A percentile compares a stretch with the other conserved stretches of the same genome.
These are phyloP conservation scores for Lasiosphaeris hirsuta DNA, from an alignment of 495 filamentous ascomycete species.

Conservation along the genomic window DNA sequence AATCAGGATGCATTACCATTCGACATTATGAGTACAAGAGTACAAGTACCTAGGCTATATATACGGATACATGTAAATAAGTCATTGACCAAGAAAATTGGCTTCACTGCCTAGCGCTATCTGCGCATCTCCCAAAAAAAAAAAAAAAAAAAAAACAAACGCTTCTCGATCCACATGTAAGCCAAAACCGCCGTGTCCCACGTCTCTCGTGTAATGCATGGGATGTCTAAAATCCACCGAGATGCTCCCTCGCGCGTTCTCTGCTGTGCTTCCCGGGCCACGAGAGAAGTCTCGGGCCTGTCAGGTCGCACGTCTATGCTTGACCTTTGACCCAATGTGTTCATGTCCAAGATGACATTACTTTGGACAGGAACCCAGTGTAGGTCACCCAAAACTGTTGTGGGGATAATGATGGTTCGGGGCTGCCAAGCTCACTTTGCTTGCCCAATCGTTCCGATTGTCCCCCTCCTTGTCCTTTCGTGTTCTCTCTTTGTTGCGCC, in stretches of 20 bases:
- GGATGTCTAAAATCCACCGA: too few species aligned
- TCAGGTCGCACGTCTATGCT: too few species aligned
- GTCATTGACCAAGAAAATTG: slow-evolving; percentile 2
- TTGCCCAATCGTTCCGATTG: slow-evolving; percentile 24
- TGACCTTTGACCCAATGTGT: too few species aligned
- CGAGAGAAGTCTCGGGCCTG: too few species aligned
- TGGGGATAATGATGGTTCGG: too few species aligned
- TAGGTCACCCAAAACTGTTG: too few species aligned
- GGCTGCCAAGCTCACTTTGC: slow-evolving; percentile 13
- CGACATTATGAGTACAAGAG: slow-evolving; percentile 14
- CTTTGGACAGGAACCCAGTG: background rate
- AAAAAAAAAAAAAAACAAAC: too few species aligned
- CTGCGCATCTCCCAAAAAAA: background rate
- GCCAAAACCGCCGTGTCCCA: too few species aligned
- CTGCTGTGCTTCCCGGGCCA: too few species aligned
- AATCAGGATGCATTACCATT: slow-evolving; percentile 11
- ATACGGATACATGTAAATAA: background rate
- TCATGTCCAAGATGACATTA: background rate
- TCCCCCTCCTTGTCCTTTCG: slow-evolving; percentile 24
- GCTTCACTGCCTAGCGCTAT: background rate
- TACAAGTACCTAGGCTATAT: slow-evolving; percentile 8
- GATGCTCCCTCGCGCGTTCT: too few species aligned
- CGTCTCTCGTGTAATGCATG: too few species aligned
- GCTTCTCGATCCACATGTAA: background rate
- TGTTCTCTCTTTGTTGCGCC: slow-evolving; percentile 24